A percentile compares a stretch with the other conserved stretches of the same genome.
These are phyloP conservation scores for Eucalyptus polyanthemos DNA, from an alignment of 345 rosid genomes.

Conservation along the genomic window DNA sequence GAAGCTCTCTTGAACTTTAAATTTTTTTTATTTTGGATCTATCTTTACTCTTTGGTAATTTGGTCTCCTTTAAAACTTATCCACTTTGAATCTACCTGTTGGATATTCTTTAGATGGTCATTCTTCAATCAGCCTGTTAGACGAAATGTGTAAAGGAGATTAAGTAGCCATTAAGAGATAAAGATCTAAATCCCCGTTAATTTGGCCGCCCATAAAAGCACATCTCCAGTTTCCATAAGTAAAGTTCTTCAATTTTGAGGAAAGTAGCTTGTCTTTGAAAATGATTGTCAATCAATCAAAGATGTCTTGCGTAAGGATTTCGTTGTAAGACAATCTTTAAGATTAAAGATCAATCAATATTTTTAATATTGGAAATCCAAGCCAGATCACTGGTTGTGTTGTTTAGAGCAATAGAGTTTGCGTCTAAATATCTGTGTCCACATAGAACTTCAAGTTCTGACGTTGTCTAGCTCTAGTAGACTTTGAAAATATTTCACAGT, in stretches of 20 bases:
- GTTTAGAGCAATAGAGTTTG: not conserved
- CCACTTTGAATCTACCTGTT: not conserved
- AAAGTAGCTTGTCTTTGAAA: not conserved
- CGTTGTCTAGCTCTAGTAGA: not conserved
- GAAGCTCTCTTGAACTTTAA: not conserved
- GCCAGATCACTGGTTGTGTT: not conserved
- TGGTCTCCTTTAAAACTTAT: not conserved
- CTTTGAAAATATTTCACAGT: not conserved
- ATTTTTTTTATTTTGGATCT: not conserved
- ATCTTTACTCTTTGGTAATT: not conserved
- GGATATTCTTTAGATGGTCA: not conserved
- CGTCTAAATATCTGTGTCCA: not conserved
- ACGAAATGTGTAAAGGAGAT: not conserved
- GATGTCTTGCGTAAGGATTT: not conserved
- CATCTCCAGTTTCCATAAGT: not conserved
- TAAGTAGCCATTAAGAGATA: not conserved
- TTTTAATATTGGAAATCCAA: not conserved
- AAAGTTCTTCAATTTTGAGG: not conserved
- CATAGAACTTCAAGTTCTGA: not conserved
- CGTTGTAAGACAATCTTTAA: not conserved
- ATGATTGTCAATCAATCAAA: not conserved
- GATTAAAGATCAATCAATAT: not conserved
- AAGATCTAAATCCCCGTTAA: not conserved
- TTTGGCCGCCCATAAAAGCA: not conserved
- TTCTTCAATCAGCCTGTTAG: accelerated